Evolutionary conservation across 345 rosid species (phyloP).

Genomic region (Iberis pinnata): DNA sequence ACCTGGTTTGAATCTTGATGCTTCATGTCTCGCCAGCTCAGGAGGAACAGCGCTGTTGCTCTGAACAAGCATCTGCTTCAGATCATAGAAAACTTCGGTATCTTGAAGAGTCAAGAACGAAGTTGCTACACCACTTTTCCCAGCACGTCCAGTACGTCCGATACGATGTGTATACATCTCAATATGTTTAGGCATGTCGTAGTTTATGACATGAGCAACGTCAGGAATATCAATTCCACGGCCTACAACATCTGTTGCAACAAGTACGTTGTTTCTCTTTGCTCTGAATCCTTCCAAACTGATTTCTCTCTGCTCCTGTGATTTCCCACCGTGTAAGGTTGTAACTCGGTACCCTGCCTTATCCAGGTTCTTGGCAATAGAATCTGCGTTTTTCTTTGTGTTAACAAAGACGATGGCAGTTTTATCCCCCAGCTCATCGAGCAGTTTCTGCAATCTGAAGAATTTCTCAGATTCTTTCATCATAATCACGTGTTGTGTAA

Average conservation of each 20-base stretch:
- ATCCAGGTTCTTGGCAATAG: constrained; percentile 77
- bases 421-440: constrained; percentile 79
- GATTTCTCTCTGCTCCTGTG: constrained; percentile 93
- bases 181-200: constrained; percentile 80
- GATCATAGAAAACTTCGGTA: constrained; percentile 83
- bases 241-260: constrained; percentile 92
- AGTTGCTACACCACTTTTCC: constrained; percentile 88
- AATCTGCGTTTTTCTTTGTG: constrained; percentile 79
- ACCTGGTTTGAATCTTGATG: constrained; percentile 92
- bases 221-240: constrained; percentile 96
- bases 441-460: constrained; percentile 58
- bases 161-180: constrained; percentile 94
- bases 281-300: constrained; percentile 86
- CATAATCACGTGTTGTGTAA: constrained; percentile 83
- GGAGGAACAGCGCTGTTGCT: constrained; percentile 88
- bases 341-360: constrained; percentile 81
- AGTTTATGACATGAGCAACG: constrained; percentile 91
- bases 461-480: constrained; percentile 80
- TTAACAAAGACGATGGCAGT: constrained; percentile 87
- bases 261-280: constrained; percentile 81
- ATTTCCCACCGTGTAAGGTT: constrained; percentile 89
- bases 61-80: constrained; percentile 95
- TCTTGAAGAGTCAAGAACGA: constrained; percentile 82
- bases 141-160: constrained; percentile 96
- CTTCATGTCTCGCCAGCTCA: constrained; percentile 90